Conservation (phyloP, 768 basidiomycete genomes). For the Phaeotremella skinneri region DNA sequence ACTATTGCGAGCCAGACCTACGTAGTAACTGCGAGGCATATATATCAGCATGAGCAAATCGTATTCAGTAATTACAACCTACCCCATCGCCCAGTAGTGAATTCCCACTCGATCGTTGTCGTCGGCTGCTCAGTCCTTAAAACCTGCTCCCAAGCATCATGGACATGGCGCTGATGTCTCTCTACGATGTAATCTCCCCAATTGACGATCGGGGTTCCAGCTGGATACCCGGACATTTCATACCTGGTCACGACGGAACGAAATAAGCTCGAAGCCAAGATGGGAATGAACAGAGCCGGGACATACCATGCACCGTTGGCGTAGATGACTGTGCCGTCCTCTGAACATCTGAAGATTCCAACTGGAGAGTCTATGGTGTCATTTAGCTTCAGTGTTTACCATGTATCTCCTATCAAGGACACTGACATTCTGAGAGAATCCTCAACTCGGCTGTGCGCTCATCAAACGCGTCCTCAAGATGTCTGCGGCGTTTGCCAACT, state of each 20-base stretch:
- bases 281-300: no score
- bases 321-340: slow-evolving; percentile 28
- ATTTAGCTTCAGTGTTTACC: no score
- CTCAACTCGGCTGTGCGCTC: slow-evolving; percentile 46
- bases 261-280: neutral
- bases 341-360: slow-evolving; percentile 42
- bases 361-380: slow-evolving; percentile 39
- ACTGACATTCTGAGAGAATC: slow-evolving; percentile 44
- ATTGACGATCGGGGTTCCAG: slow-evolving; percentile 16
- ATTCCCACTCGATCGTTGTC: slow-evolving; percentile 27
- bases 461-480: slow-evolving; percentile 42
- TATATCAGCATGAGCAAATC: slow-evolving; percentile 4
- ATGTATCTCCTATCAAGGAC: neutral
- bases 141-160: slow-evolving; percentile 17
- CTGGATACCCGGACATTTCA: slow-evolving; percentile 28
- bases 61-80: slow-evolving; percentile 3
- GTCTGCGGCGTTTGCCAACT: slow-evolving; percentile 50
- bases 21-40: slow-evolving; percentile 9
- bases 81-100: slow-evolving; percentile 38
- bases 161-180: slow-evolving; percentile 5
- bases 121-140: slow-evolving; percentile 12
- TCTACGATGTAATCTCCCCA: slow-evolving; percentile 26
- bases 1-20: slow-evolving; percentile 1
- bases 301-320: slow-evolving; percentile 39
- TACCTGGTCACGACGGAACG: slow-evolving; percentile 8